These are phyloP conservation scores for Fusarium incarnatum DNA, from an alignment of 2,329 filamentous ascomycete species.

Conservation along the genomic window DNA sequence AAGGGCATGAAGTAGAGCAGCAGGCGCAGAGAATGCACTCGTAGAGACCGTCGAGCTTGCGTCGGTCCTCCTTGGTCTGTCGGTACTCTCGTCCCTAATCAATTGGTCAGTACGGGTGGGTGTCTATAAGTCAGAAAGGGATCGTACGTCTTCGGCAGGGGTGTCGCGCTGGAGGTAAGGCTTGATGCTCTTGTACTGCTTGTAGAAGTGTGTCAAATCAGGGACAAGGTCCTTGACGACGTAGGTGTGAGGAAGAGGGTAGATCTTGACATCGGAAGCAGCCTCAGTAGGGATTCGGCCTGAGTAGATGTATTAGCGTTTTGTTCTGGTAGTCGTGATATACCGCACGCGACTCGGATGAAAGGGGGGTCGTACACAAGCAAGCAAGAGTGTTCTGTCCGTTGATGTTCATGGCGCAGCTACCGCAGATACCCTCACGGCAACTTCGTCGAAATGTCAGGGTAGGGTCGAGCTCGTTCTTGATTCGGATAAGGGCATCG, in stretches of 20 bases:
- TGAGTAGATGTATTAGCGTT: slow-evolving; percentile 54
- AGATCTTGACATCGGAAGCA: slow-evolving; percentile 87
- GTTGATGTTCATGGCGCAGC: slow-evolving; percentile 99
- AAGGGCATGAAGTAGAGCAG: slow-evolving; percentile 99
- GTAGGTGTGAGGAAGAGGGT: slow-evolving; percentile 98
- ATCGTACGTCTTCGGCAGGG: slow-evolving; percentile 78
- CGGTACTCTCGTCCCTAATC: slow-evolving; percentile 87
- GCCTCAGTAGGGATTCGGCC: slow-evolving; percentile 93
- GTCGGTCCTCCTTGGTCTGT: slow-evolving; percentile 90
- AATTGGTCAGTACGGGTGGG: slow-evolving; percentile 15
- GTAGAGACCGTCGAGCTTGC: slow-evolving; percentile 97
- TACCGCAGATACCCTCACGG: slow-evolving; percentile 97
- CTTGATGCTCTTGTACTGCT: slow-evolving; percentile 99
- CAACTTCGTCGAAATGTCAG: slow-evolving; percentile 96
- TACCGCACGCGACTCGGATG: slow-evolving; percentile 42
- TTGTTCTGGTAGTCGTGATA: slow-evolving; percentile 32
- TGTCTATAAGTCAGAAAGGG: slow-evolving; percentile 1
- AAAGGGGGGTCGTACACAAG: slow-evolving; percentile 73
- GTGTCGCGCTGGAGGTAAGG: slow-evolving; percentile 95
- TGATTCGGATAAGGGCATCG: slow-evolving; percentile 96
- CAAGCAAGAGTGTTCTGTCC: slow-evolving; percentile 98
- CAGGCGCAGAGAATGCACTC: slow-evolving; percentile 99
- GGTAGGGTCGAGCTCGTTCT: slow-evolving; percentile 98
- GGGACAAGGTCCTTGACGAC: slow-evolving; percentile 99
- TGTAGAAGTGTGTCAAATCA: slow-evolving; percentile 98